Conservation (phyloP, 495 filamentous ascomycete genomes). For the Hypoxylon fragiforme region DNA sequence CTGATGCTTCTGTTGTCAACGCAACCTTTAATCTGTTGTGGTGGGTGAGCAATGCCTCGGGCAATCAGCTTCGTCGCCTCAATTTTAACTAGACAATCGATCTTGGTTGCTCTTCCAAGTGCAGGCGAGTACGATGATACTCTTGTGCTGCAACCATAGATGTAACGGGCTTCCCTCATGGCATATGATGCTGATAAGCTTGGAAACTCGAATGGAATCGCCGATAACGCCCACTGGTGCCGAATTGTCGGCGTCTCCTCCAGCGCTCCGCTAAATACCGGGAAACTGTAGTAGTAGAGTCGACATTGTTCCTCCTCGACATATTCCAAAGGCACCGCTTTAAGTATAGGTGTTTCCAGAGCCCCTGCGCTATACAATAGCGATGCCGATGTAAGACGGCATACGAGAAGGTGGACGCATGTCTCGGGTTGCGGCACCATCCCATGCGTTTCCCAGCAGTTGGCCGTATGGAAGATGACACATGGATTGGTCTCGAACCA, state of each 20-base stretch:
- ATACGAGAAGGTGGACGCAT: conserved; percentile 62
- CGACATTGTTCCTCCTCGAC: conserved; percentile 64
- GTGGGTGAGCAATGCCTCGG: conserved; percentile 45
- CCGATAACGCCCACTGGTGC: conserved; percentile 63
- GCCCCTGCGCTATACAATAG: conserved; percentile 63
- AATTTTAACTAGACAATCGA: conserved; percentile 63
- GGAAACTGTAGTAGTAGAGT: conserved; percentile 67
- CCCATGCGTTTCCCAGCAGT: conserved; percentile 57
- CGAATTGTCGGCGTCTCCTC: conserved; percentile 42
- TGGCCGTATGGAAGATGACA: conserved; percentile 70
- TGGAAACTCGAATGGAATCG: conserved; percentile 67
- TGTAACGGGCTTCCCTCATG: conserved; percentile 57
- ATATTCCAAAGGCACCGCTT: conserved; percentile 39
- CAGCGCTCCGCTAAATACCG: conserved; percentile 27
- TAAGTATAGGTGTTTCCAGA: conserved; percentile 48
- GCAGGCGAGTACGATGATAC: conserved; percentile 53
- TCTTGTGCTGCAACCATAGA: conserved; percentile 59
- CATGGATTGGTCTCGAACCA: conserved; percentile 69
- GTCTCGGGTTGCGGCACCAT: conserved; percentile 24
- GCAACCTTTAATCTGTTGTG: conserved; percentile 53
- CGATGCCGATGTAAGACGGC: conserved; percentile 62
- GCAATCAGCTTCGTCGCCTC: conserved; percentile 54
- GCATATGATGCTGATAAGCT: conserved; percentile 51
- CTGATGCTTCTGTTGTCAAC: conserved; percentile 56
- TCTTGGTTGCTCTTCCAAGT: conserved; percentile 60